Percentiles rank a stretch among this genome's conserved stretches.
phyloP scores from a whole-genome alignment of 345 rosid species.

The Hirschfeldia incana region DNA sequence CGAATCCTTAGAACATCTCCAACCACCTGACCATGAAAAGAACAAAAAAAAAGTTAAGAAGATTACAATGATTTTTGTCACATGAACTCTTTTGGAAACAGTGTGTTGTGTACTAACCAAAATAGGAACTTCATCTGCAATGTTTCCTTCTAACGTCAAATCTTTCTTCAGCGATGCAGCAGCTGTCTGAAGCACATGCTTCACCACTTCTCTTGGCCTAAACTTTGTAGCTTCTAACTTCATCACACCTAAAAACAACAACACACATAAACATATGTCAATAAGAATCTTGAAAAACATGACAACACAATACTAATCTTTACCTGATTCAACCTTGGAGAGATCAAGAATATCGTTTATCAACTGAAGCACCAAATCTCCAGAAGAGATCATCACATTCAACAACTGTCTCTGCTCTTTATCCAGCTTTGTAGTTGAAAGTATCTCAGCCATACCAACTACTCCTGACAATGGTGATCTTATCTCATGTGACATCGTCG shows the following conservation, averaged over 20 bases:
- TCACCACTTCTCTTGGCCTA: conserved; percentile 89
- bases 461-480: conserved; percentile 91
- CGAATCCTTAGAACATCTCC: conserved; percentile 97
- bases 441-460: conserved; percentile 97
- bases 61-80: neutral
- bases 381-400: conserved; percentile 94
- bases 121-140: conserved; percentile 85
- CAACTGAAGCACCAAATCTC: conserved; percentile 92
- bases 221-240: conserved; percentile 93
- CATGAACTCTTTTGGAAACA: neutral
- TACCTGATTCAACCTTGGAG: conserved; percentile 97
- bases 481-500: conserved; percentile 98
- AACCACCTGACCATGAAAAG: conserved; percentile 55
- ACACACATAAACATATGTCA: neutral
- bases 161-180: conserved; percentile 86
- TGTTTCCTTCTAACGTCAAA: conserved; percentile 77
- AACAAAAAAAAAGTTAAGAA: neutral
- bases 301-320: neutral
- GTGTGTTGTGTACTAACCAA: conserved; percentile 50
- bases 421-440: conserved; percentile 69
- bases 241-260: conserved; percentile 63
- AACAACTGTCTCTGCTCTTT: conserved; percentile 70
- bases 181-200: conserved; percentile 93
- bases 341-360: conserved; percentile 96
- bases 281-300: neutral